These are phyloP conservation scores for Isatis tinctoria DNA, from an alignment of 345 rosid species.

Conservation along the genomic window DNA sequence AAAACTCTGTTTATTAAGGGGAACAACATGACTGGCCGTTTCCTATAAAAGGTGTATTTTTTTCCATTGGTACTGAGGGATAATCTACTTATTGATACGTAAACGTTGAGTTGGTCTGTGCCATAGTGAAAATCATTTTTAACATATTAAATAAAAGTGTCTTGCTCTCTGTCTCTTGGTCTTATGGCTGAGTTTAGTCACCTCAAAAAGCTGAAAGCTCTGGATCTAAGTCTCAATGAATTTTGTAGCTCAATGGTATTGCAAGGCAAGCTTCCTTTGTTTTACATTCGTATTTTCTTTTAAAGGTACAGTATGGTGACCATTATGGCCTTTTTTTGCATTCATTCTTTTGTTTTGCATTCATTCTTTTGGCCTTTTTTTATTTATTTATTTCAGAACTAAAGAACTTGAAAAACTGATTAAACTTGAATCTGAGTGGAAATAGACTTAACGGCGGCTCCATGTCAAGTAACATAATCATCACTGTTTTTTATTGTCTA, in stretches of 20 bases:
- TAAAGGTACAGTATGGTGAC: not conserved
- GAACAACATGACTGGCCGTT: too few relatives aligned
- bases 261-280: not conserved
- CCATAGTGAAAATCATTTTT: not conserved
- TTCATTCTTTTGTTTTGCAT: too few relatives aligned
- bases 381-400: not conserved
- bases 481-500: not conserved
- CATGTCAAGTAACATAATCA: not conserved
- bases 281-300: not conserved
- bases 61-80: too few relatives aligned
- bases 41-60: too few relatives aligned
- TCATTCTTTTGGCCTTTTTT: not conserved
- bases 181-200: not conserved
- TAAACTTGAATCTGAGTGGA: not conserved
- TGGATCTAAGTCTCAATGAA: not conserved
- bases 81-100: too few relatives aligned
- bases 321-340: not conserved
- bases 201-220: not conserved
- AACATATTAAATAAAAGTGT: not conserved
- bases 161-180: not conserved
- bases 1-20: too few relatives aligned
- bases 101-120: too few relatives aligned
- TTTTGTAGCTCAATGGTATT: not conserved
- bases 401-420: not conserved
- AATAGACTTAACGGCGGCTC: not conserved